These are phyloP conservation scores for Plasmodium sp. DNA, from an alignment of 169 alveolate genomes.

Conservation along the genomic window DNA sequence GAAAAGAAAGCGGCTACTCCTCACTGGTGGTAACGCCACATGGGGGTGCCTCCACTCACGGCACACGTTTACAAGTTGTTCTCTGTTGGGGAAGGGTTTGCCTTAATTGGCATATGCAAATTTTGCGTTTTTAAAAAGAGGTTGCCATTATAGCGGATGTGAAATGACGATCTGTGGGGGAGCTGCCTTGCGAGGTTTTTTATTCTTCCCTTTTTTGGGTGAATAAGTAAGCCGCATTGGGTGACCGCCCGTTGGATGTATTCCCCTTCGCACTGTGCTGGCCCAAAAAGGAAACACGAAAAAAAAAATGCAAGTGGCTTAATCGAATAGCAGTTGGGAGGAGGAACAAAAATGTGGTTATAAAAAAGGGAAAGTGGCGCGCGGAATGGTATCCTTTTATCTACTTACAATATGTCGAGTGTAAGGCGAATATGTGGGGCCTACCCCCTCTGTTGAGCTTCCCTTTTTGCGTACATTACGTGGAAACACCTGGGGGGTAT, in stretches of 20 bases:
- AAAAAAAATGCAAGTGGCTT: neutral
- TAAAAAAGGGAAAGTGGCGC: neutral
- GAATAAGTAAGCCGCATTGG: neutral
- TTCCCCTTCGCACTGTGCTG: neutral
- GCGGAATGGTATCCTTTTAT: neutral
- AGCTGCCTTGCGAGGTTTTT: neutral
- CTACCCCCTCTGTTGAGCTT: neutral
- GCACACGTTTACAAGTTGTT: neutral
- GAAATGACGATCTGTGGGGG: neutral
- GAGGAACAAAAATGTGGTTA: neutral
- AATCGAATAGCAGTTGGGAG: neutral
- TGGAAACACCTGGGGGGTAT: neutral
- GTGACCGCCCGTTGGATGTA: neutral
- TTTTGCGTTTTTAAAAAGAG: neutral
- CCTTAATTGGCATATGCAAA: neutral
- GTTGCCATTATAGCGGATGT: neutral
- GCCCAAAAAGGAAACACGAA: neutral
- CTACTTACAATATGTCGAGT: neutral
- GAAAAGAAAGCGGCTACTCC: neutral
- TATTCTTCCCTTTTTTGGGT: neutral
- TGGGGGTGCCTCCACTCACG: neutral
- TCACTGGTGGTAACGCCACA: neutral
- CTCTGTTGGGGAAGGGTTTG: neutral
- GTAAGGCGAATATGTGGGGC: neutral
- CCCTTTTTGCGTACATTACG: neutral